Conservation (phyloP, 371 early-diverging fungal species). For the Mucor irregularis region DNA sequence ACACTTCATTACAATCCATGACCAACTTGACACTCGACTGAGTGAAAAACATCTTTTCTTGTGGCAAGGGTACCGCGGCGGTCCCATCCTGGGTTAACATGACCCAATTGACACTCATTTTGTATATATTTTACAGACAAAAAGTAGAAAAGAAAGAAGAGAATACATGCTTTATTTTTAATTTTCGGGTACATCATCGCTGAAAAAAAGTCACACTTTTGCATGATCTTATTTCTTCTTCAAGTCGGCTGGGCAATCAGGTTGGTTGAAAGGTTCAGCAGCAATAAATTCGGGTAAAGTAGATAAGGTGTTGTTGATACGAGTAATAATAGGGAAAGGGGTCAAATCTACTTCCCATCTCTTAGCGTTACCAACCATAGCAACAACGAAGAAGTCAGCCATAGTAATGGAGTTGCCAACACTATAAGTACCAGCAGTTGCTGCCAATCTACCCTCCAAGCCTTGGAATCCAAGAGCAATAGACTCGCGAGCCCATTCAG, state of each 20-base stretch:
- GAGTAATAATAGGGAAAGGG: constrained; percentile 66
- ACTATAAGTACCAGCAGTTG: constrained; percentile 72
- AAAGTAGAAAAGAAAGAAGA: constrained; percentile 3
- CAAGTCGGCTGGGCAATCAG: constrained; percentile 69
- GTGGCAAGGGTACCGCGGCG: constrained; percentile 47
- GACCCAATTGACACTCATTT: constrained; percentile 62
- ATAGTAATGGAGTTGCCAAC: constrained; percentile 83
- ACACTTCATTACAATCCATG: constrained; percentile 41
- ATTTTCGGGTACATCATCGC: too few relatives aligned
- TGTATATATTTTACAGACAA: background rate
- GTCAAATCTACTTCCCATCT: constrained; percentile 75
- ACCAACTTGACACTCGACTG: constrained; percentile 36
- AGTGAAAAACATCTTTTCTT: constrained; percentile 47
- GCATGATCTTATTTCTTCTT: constrained; percentile 10
- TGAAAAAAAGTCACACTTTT: background rate
- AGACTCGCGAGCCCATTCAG: constrained; percentile 66
- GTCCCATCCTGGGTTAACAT: constrained; percentile 43
- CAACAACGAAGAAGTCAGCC: constrained; percentile 82
- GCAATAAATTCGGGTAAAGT: constrained; percentile 68
- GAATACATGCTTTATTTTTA: background rate
- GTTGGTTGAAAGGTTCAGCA: constrained; percentile 73
- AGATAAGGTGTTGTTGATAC: constrained; percentile 54
- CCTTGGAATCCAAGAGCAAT: constrained; percentile 70
- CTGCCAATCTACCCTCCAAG: constrained; percentile 64
- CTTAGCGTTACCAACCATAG: constrained; percentile 81